Evolutionary conservation across 768 basidiomycete species (phyloP), one percentile per base, ranked within the genome.

Genomic region (Podaxis sp.): DNA sequence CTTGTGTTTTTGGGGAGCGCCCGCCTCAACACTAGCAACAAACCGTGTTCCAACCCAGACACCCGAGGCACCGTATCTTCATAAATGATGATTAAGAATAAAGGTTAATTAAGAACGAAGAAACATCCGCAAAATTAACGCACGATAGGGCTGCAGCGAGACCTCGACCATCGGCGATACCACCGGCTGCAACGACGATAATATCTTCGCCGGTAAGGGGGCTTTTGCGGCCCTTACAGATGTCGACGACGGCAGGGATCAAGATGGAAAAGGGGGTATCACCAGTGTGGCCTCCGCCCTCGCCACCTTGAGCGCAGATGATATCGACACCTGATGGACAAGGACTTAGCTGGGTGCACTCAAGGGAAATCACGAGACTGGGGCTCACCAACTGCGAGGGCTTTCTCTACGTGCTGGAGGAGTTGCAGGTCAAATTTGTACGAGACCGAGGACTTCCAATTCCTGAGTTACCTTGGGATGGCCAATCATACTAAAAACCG

Each of bases 41-140:
- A 95, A 95, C 42, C 92, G 87, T 4, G 92, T 95, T 44, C 90
- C 90, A 40, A 93, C 91, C 93, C 93, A 95, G 2, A 95, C 89
- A 49, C 88, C 93, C 2, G 88, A 80, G 4, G 93, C 93, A 52
- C 93, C 93, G 66, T 89, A 92, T 57, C 89, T 90, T 65, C 52
- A 28, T 57, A 26, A 30, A 11, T 33, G 54, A 61, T 22, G 30
- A 9, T 33, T 33, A 9, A 33, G 33, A 44, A 33, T 57, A 30
- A 54, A 52, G 59, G 9, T 54, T 38, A 11, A 26, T 17, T 26
- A 4, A 56, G 44, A 22, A n/a, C 30, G 22, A 22, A 44, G 61
- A 15, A 33, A 49, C n/a, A 57, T 24, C 24, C 13, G 22, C 46
- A 19, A 12, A 28, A 26, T 19, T 22, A 22, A 68, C 78, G 69